These are phyloP conservation scores for Sphaerosporella brunnea DNA, from an alignment of 495 filamentous ascomycete species.

Conservation along the genomic window DNA sequence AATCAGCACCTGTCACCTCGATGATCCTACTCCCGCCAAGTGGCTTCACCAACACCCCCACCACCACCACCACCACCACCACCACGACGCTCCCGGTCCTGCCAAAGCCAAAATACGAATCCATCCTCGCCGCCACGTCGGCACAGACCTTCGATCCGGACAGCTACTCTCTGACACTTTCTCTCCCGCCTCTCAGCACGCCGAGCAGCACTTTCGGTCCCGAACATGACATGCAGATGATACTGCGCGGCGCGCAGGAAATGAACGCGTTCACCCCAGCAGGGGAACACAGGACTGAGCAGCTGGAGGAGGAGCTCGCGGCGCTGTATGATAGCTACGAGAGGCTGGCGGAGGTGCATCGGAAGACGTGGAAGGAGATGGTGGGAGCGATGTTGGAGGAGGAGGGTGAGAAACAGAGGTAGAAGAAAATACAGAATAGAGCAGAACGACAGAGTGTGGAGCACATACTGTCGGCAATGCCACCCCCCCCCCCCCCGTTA, in stretches of 20 bases:
- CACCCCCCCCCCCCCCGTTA: too few relatives aligned
- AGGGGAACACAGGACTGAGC: constrained; percentile 14
- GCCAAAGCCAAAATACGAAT: constrained; percentile 13
- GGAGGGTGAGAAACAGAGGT: too few relatives aligned
- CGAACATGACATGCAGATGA: constrained; percentile 13
- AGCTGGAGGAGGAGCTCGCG: constrained; percentile 17
- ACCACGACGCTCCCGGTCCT: not conserved
- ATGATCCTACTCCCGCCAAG: not conserved
- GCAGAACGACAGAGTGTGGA: too few relatives aligned
- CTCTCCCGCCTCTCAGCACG: not conserved
- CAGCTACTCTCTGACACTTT: not conserved
- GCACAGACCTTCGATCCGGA: constrained; percentile 9
- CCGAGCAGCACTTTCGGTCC: not conserved
- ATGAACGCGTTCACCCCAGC: constrained; percentile 14
- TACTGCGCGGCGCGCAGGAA: constrained; percentile 11
- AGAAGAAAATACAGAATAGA: too few relatives aligned
- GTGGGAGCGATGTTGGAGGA: constrained; percentile 4
- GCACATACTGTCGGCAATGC: too few relatives aligned
- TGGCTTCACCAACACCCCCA: not conserved
- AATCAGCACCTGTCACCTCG: not conserved
- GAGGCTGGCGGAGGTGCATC: constrained; percentile 17
- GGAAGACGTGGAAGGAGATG: constrained; percentile 19
- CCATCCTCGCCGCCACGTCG: constrained; percentile 14
- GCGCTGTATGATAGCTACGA: constrained; percentile 23
- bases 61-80: not conserved